Evolutionary conservation across 2,329 filamentous ascomycete genomes (phyloP).

Genomic region (Epichloe hybrida): DNA sequence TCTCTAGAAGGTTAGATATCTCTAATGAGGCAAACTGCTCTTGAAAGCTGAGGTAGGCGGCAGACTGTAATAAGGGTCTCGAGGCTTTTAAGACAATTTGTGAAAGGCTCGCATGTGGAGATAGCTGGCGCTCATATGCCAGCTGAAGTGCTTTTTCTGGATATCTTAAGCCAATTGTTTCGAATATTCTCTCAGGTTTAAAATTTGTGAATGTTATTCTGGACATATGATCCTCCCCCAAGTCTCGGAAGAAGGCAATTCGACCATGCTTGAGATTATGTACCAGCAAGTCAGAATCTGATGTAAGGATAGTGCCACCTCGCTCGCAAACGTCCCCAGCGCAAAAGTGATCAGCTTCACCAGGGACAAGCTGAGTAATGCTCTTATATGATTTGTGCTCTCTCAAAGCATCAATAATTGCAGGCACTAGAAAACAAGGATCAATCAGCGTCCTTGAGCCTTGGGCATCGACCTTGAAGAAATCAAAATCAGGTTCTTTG

Average conservation of each 20-base stretch:
- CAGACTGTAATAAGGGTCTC: slow-evolving; percentile 4
- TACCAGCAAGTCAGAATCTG: slow-evolving; percentile 77
- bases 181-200: slow-evolving; percentile 23
- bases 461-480: slow-evolving; percentile 14
- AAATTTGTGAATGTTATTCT: slow-evolving; percentile 16
- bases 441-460: slow-evolving; percentile 26
- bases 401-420: slow-evolving; percentile 58
- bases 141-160: slow-evolving; percentile 17
- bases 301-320: slow-evolving; percentile 53
- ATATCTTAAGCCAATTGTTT: slow-evolving; percentile 27
- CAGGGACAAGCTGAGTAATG: slow-evolving; percentile 51
- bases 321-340: slow-evolving; percentile 45
- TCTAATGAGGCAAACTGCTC: neutral
- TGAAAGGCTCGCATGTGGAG: slow-evolving; percentile 16
- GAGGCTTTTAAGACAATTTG: slow-evolving; percentile 17
- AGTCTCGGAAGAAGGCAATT: slow-evolving; percentile 59
- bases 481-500: slow-evolving; percentile 6
- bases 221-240: slow-evolving; percentile 19
- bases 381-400: slow-evolving; percentile 25
- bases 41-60: slow-evolving; percentile 10
- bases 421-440: slow-evolving; percentile 63
- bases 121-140: slow-evolving; percentile 22
- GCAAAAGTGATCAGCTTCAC: slow-evolving; percentile 76
- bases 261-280: slow-evolving; percentile 54
- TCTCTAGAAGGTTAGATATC: neutral